phyloP scores from a whole-genome alignment of 768 basidiomycete species.

The Pleurotus pulmonarius region DNA sequence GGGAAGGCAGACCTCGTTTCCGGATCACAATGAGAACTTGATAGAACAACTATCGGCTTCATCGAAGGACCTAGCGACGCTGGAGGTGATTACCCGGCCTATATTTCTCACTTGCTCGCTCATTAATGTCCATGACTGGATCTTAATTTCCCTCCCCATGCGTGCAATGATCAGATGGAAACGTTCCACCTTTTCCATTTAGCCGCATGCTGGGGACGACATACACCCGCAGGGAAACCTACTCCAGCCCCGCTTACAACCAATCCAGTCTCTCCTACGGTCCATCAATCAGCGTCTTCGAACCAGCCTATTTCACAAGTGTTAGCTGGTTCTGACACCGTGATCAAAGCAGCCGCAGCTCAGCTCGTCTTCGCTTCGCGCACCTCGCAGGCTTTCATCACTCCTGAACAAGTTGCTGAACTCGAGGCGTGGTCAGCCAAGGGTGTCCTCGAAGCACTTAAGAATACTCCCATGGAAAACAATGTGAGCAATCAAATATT shows the following conservation, averaged over 20 bases:
- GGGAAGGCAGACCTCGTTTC: conserved; percentile 78
- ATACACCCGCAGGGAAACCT: conserved; percentile 19
- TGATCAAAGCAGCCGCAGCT: conserved; percentile 72
- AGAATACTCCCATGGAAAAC: conserved; percentile 39
- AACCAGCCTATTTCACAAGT: conserved; percentile 12
- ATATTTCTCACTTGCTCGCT: conserved; percentile 2
- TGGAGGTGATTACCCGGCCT: conserved; percentile 50
- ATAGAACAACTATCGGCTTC: conserved; percentile 50
- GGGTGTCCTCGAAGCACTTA: conserved; percentile 58
- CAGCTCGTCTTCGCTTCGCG: conserved; percentile 85
- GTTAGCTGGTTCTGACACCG: conserved; percentile 22
- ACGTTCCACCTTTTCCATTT: conserved; percentile 81
- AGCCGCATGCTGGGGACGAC: conserved; percentile 61
- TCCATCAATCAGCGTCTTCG: conserved; percentile 22
- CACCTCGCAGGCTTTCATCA: conserved; percentile 69
- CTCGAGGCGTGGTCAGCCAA: conserved; percentile 61
- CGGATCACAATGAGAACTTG: conserved; percentile 65
- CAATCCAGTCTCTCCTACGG: conserved; percentile 36
- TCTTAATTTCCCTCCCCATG: not conserved
- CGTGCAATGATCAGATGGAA: conserved; percentile 58
- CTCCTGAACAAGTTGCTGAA: conserved; percentile 55
- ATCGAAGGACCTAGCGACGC: conserved; percentile 54
- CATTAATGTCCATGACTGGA: too few relatives aligned
- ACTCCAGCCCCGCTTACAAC: conserved; percentile 40
- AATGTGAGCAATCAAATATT: conserved; percentile 39